Conservation (phyloP, 2,329 filamentous ascomycete genomes). For the Emydomyces testavorans region DNA sequence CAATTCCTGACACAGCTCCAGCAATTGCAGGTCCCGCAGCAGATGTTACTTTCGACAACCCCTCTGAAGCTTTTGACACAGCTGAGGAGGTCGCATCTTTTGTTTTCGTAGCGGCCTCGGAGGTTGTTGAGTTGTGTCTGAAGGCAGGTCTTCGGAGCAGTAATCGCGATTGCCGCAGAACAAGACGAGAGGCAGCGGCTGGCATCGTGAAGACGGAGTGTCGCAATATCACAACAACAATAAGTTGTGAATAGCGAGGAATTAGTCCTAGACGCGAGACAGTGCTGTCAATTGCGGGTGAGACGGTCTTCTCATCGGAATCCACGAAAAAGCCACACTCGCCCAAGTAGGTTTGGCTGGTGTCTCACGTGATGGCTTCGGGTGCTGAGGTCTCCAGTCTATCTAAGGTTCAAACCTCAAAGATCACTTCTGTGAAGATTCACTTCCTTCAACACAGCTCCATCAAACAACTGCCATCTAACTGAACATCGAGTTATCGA, state of each 20-base stretch:
- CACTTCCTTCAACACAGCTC: too few relatives aligned
- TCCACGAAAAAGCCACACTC: neutral
- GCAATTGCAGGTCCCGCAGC: conserved; percentile 67
- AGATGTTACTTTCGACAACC: conserved; percentile 68
- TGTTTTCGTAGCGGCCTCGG: conserved; percentile 37
- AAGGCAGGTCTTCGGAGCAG: conserved; percentile 36
- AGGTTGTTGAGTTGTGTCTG: conserved; percentile 39
- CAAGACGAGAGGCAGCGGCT: conserved; percentile 34
- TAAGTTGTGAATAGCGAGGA: conserved; percentile 17
- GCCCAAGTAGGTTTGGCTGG: conserved; percentile 24
- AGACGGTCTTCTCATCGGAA: conserved; percentile 27
- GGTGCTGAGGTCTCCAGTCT: too few relatives aligned
- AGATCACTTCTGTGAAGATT: too few relatives aligned
- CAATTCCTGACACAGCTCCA: conserved; percentile 57
- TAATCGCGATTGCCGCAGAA: conserved; percentile 39
- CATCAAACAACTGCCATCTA: too few relatives aligned
- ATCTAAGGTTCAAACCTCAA: too few relatives aligned
- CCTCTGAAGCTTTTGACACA: conserved; percentile 60
- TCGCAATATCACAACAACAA: conserved; percentile 9
- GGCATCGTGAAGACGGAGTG: conserved; percentile 31
- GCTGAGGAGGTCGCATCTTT: conserved; percentile 34
- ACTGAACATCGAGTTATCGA: too few relatives aligned
- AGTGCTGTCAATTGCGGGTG: conserved; percentile 32
- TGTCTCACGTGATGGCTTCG: conserved; percentile 8
- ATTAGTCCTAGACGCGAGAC: conserved; percentile 23